A percentile compares a stretch with the other conserved stretches of the same genome.
Evolutionary conservation across 176 grass and related monocot genomes (phyloP).

Genomic region (Chrysopogon serrulatus): DNA sequence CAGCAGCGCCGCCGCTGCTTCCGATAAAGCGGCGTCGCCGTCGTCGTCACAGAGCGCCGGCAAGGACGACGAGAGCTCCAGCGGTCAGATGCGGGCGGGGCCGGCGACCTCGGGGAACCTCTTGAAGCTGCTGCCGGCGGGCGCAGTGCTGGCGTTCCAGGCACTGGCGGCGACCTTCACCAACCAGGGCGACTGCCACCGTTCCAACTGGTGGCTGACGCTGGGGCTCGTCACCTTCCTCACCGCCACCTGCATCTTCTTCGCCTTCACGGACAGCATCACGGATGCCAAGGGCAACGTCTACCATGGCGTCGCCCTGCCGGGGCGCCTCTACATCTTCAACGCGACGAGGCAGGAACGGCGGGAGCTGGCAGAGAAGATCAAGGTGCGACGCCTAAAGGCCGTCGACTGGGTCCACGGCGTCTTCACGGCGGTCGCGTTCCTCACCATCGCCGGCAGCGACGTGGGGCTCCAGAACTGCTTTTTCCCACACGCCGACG

Average conservation of each 20-base stretch:
- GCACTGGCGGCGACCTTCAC: conserved; percentile 4
- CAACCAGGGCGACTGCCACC: conserved; percentile 18
- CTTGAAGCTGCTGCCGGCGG: conserved; percentile 29
- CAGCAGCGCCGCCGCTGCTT: too few species aligned
- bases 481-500: conserved; percentile 1
- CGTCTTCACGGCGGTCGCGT: conserved; percentile 14
- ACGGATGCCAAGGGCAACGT: conserved; percentile 4
- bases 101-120: not conserved
- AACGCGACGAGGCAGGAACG: not conserved
- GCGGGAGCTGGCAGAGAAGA: too few species aligned
- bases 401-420: conserved; percentile 18
- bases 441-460: conserved; percentile 34
- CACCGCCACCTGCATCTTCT: too few species aligned
- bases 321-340: conserved; percentile 17
- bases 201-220: conserved; percentile 37
- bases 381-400: not conserved
- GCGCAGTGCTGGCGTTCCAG: not conserved
- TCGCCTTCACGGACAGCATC: too few species aligned
- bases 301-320: conserved; percentile 48
- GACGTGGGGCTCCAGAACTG: conserved; percentile 29
- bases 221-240: not conserved
- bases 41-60: too few species aligned
- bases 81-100: not conserved
- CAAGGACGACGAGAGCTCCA: too few species aligned
- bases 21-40: too few species aligned